These are phyloP conservation scores for Endocladia muricata DNA, from an alignment of 31 red algal genomes.

Conservation along the genomic window DNA sequence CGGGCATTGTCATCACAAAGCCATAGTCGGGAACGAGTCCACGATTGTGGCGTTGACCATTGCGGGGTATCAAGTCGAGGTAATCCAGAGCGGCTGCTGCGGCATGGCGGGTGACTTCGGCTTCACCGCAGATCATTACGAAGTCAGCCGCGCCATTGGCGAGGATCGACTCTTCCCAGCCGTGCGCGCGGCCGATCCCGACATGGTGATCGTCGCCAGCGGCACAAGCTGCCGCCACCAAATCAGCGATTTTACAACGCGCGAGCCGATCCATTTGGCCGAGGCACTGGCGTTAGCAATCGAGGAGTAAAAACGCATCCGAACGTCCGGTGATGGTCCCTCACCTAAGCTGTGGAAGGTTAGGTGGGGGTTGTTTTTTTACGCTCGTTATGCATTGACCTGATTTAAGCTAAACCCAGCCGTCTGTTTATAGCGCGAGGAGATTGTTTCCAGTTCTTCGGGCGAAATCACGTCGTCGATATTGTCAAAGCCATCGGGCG, in stretches of 20 bases:
- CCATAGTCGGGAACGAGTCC: background rate
- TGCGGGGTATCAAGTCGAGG: background rate
- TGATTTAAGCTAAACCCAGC: too few species aligned
- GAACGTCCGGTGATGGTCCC: too few species aligned
- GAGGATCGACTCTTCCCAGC: background rate
- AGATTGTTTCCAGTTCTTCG: too few species aligned
- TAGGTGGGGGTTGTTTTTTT: too few species aligned
- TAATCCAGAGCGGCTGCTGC: background rate
- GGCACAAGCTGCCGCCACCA: constrained; percentile 15
- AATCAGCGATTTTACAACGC: constrained; percentile 13
- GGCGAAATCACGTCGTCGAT: too few species aligned
- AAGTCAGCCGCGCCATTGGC: background rate
- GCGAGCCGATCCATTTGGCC: too few species aligned
- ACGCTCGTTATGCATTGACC: too few species aligned
- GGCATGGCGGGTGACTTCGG: constrained; percentile 22
- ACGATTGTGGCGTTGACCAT: background rate
- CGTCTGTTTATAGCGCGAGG: too few species aligned
- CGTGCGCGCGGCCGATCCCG: background rate
- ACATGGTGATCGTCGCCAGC: background rate
- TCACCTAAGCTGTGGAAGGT: too few species aligned
- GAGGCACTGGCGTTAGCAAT: too few species aligned
- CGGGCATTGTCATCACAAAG: constrained; percentile 24
- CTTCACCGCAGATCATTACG: background rate
- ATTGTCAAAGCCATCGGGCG: too few species aligned
- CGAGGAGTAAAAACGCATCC: too few species aligned